Percentiles rank a stretch among this genome's conserved stretches.
Evolutionary conservation across 1,284 basidiomycete species (phyloP).

Genomic region (Ganoderma leucocontextum): DNA sequence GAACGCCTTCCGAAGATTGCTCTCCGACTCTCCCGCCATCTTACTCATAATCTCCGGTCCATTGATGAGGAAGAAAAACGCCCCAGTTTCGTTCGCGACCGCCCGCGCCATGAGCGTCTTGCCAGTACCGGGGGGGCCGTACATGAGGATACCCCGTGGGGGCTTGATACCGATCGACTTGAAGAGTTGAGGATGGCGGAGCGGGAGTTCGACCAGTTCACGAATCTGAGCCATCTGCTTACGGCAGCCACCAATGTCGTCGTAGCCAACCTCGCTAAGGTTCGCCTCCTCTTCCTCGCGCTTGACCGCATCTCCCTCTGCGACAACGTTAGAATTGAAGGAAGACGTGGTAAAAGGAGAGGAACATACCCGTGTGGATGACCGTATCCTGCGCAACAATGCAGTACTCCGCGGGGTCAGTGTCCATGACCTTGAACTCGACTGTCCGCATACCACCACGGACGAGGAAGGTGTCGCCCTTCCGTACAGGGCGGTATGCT

Average conservation of each 20-base stretch:
- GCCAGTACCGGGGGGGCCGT: slow-evolving; percentile 95
- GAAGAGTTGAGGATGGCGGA: slow-evolving; percentile 99
- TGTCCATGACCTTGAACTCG: slow-evolving; percentile 98
- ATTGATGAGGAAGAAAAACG: slow-evolving; percentile 99
- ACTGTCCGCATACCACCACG: slow-evolving; percentile 98
- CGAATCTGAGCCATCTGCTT: slow-evolving; percentile 99
- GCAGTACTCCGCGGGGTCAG: slow-evolving; percentile 95
- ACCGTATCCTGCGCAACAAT: slow-evolving; percentile 98
- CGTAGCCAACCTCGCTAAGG: slow-evolving; percentile 97
- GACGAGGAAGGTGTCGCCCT: slow-evolving; percentile 99
- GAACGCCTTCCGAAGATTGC: slow-evolving; percentile 97
- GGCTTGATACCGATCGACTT: slow-evolving; percentile 99
- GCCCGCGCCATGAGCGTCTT: slow-evolving; percentile 99
- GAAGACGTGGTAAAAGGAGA: slow-evolving; percentile 10
- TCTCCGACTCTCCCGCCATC: slow-evolving; percentile 99
- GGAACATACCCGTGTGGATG: slow-evolving; percentile 81
- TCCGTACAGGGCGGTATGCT: slow-evolving; percentile 94
- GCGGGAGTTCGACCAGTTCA: slow-evolving; percentile 97
- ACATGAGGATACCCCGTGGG: slow-evolving; percentile 97
- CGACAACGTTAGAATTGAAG: slow-evolving; percentile 24
- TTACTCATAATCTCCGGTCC: slow-evolving; percentile 99
- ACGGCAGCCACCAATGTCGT: slow-evolving; percentile 98
- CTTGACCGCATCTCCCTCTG: slow-evolving; percentile 98
- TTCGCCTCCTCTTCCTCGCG: slow-evolving; percentile 99
- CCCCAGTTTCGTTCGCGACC: slow-evolving; percentile 99